phyloP scores from a whole-genome alignment of 2,329 filamentous ascomycete species.

The Fusarium anguioides region DNA sequence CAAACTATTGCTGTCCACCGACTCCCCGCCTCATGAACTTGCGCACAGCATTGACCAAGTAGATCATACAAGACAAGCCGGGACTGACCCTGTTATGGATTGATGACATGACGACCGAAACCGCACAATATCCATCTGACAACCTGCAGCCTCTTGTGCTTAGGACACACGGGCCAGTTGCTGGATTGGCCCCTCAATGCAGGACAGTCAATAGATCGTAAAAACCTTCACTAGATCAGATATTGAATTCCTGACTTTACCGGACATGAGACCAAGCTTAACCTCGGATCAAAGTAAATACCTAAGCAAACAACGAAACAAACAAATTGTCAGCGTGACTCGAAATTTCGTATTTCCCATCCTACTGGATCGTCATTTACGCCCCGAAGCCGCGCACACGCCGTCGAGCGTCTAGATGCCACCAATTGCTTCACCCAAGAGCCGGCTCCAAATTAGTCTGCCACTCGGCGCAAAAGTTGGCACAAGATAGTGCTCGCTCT shows the following conservation, averaged over 20 bases:
- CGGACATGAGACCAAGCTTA: background rate
- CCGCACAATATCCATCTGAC: slow-evolving; percentile 12
- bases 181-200: slow-evolving; percentile 1
- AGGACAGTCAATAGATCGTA: slow-evolving; percentile 1
- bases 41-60: slow-evolving; percentile 34
- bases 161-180: background rate
- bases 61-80: slow-evolving; percentile 16
- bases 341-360: slow-evolving; percentile 20
- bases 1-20: slow-evolving; percentile 32
- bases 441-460: slow-evolving; percentile 35
- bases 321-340: background rate
- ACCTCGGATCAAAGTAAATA: slow-evolving; percentile 6
- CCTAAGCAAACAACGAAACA: slow-evolving; percentile 18
- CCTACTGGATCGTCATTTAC: slow-evolving; percentile 31
- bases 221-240: background rate
- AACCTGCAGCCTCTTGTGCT: background rate
- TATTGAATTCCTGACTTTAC: slow-evolving; percentile 1
- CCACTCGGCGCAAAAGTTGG: slow-evolving; percentile 28
- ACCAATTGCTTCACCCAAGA: slow-evolving; percentile 30
- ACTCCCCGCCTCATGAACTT: slow-evolving; percentile 23
- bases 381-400: slow-evolving; percentile 19
- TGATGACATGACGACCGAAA: slow-evolving; percentile 3
- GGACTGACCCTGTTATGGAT: slow-evolving; percentile 5
- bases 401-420: slow-evolving; percentile 35
- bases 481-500: slow-evolving; percentile 28